These are phyloP conservation scores for Drosera spatulata DNA, from an alignment of 179 eudicot genomes.

Conservation along the genomic window DNA sequence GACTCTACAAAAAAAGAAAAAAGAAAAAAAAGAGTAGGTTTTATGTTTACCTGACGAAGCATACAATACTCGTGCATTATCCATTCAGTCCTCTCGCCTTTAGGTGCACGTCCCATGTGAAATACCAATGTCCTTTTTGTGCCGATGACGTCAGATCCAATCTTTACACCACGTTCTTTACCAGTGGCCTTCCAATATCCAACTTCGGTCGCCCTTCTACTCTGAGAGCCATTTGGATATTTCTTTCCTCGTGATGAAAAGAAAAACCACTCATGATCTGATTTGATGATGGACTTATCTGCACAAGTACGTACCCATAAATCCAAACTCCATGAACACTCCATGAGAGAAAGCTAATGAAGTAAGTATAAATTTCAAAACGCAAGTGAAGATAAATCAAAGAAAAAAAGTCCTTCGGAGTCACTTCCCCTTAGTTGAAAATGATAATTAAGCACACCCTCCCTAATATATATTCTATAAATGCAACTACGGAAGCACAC, in stretches of 20 bases:
- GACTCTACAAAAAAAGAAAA: too few species aligned
- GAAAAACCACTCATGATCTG: slow-evolving; percentile 86
- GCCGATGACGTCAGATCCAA: slow-evolving; percentile 51
- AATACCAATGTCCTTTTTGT: slow-evolving; percentile 83
- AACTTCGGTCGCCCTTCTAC: slow-evolving; percentile 69
- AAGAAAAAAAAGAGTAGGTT: too few species aligned
- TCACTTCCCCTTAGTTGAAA: too few species aligned
- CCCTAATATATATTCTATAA: too few species aligned
- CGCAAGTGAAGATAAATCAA: too few species aligned
- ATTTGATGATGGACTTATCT: slow-evolving; percentile 64
- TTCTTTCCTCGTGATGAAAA: slow-evolving; percentile 64
- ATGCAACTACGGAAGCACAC: too few species aligned
- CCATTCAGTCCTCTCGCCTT: slow-evolving; percentile 89
- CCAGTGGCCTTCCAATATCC: slow-evolving; percentile 18
- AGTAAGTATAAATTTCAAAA: too few species aligned
- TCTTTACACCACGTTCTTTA: slow-evolving; percentile 67
- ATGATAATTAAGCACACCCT: too few species aligned
- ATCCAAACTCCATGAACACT: too few species aligned
- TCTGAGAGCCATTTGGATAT: slow-evolving; percentile 69
- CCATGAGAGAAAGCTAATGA: too few species aligned
- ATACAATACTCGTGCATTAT: slow-evolving; percentile 80
- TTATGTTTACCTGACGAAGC: not conserved
- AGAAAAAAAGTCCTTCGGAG: too few species aligned
- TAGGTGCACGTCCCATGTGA: slow-evolving; percentile 80
- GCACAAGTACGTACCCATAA: slow-evolving; percentile 3